Percentiles rank a stretch among this genome's conserved stretches.
Evolutionary conservation across 805 yeast genomes (phyloP).

Genomic region (Barnettozyma botsteinii): DNA sequence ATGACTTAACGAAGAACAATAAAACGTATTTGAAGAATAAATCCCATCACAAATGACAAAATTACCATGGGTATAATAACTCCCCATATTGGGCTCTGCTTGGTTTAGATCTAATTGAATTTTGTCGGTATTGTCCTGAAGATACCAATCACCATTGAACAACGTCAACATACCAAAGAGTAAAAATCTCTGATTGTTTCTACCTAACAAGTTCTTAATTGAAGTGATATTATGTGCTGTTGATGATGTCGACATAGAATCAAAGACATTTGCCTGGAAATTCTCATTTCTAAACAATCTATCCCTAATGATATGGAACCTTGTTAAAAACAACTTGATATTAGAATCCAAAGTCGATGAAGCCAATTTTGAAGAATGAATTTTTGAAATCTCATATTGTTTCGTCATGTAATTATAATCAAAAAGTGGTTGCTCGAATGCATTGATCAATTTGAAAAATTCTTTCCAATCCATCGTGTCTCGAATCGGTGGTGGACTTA

Average conservation of each 20-base stretch:
- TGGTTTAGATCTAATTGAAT: constrained; percentile 57
- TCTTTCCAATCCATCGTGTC: constrained; percentile 59
- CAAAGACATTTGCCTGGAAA: constrained; percentile 43
- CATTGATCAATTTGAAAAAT: constrained; percentile 60
- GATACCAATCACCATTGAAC: constrained; percentile 60
- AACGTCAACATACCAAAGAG: constrained; percentile 70
- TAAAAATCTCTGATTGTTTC: constrained; percentile 70
- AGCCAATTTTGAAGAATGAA: constrained; percentile 18
- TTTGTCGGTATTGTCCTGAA: constrained; percentile 78
- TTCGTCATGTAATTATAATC: constrained; percentile 55
- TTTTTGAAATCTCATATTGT: constrained; percentile 44
- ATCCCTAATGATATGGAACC: constrained; percentile 63
- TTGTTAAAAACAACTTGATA: constrained; percentile 40
- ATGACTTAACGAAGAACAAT: constrained; percentile 71
- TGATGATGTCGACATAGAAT: constrained; percentile 30
- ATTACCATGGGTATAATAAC: constrained; percentile 70
- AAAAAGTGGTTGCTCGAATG: constrained; percentile 58
- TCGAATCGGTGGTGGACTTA: constrained; percentile 23
- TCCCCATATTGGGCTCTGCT: constrained; percentile 54
- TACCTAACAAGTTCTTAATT: constrained; percentile 80
- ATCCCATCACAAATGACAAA: constrained; percentile 81
- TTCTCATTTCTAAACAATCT: constrained; percentile 69
- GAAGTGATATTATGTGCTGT: constrained; percentile 44
- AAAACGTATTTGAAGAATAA: constrained; percentile 63
- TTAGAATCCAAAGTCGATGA: constrained; percentile 27